Evolutionary conservation across 148 eudicot genomes (phyloP), one percentile per base, ranked within the genome.

Genomic region (Mesembryanthemum crystallinum): DNA sequence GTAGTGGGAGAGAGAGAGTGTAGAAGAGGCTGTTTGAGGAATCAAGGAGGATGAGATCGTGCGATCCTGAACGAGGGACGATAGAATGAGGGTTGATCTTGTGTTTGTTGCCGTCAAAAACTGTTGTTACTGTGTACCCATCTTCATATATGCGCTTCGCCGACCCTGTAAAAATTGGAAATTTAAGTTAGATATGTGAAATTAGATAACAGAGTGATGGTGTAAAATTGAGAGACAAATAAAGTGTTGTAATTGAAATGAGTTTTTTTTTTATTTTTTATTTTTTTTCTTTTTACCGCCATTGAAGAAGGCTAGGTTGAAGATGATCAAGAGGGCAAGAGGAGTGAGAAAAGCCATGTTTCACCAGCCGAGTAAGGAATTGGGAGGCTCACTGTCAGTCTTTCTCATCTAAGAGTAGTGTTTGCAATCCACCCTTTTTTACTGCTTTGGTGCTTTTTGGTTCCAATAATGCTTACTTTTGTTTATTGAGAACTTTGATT

Each of bases 101-200:
- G 13, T 79, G 28, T 71, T 89, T 87, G 78, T 92, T 61, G 72
- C 94, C 94, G 77, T 89, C 85, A 58, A 92, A 15, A 23, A 92
- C 79, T 62, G 92, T 92, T 76, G 64, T 83, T 18, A 90, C 94
- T 37, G 86, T 77, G 82, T 92, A 92, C 69, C 94, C 97, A 8
- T 88, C 92, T 82, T 92, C 97, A 67, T 76, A 84, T 28, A 88
- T 62, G 29, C 82, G 54, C 69, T 73, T 69, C 20, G 77, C 85
- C 32, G 63, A 77, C 15, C 62, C 82, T 86, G 74, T 3, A 77
- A 79, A 61, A 29, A 55, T 0, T 4, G 20, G 7, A 30, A 69
- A 49, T n/a, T 69, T 18, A 35, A 30, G 23, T 42, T n/a, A 43
- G 27, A 12, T 5, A 20, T 35, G 24, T 25, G n/a, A 25, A 4